A percentile compares a stretch with the other conserved stretches of the same genome.
These are phyloP conservation scores for Neoscytalidium dimidiatum DNA, from an alignment of 2,329 filamentous ascomycete genomes.

Conservation along the genomic window DNA sequence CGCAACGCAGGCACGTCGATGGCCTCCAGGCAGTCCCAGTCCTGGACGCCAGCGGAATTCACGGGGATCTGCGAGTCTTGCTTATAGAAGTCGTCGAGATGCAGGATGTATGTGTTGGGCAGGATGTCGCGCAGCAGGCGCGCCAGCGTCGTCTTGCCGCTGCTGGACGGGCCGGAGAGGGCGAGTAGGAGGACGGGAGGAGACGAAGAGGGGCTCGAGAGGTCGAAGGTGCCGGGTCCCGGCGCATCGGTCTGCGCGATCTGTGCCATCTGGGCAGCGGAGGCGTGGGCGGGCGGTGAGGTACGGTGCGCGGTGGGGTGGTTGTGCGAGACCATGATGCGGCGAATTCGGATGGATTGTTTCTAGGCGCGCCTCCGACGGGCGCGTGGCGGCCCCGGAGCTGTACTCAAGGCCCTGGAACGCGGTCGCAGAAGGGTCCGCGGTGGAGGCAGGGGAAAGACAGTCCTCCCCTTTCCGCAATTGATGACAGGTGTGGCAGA, in stretches of 20 bases:
- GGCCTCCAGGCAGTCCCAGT: conserved; percentile 89
- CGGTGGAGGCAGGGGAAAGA: background rate
- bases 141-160: conserved; percentile 92
- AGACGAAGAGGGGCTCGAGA: background rate
- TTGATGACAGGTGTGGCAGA: background rate
- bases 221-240: background rate
- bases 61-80: conserved; percentile 68
- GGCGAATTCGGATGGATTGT: too few relatives aligned
- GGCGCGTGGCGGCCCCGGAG: background rate
- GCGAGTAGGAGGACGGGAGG: conserved; percentile 63
- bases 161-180: conserved; percentile 87
- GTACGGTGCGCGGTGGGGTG: background rate
- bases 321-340: conserved; percentile 9
- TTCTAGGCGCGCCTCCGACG: background rate
- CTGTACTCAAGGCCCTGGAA: background rate
- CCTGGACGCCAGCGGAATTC: conserved; percentile 57
- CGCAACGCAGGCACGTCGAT: conserved; percentile 72
- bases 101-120: conserved; percentile 73
- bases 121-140: conserved; percentile 82
- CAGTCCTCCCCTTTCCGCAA: background rate
- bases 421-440: background rate
- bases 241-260: background rate
- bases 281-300: background rate
- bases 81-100: conserved; percentile 95
- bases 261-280: background rate